Evolutionary conservation across 352 stramenopile genomes (phyloP).

Genomic region (Aphanomyces euteiches): DNA sequence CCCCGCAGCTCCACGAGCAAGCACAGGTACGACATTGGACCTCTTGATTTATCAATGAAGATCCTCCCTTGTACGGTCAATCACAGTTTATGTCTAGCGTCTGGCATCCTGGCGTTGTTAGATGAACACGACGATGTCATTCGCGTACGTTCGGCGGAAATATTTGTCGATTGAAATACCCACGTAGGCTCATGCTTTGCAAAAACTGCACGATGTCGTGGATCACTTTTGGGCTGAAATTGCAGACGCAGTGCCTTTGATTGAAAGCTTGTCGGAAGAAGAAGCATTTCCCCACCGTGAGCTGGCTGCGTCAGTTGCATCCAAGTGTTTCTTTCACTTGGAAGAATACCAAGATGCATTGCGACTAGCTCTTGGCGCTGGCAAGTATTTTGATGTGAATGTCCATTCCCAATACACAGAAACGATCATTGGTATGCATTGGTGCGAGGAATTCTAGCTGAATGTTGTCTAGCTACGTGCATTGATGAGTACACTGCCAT

Average conservation of each 20-base stretch:
- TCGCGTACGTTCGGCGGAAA: conserved; percentile 46
- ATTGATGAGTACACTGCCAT: conserved; percentile 97
- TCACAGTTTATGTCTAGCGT: conserved; percentile 46
- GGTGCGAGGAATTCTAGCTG: neutral
- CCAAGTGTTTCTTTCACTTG: conserved; percentile 98
- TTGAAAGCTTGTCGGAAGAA: conserved; percentile 93
- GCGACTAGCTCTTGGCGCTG: conserved; percentile 92
- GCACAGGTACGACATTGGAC: conserved; percentile 1
- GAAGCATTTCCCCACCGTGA: conserved; percentile 87
- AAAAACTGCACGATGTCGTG: conserved; percentile 90
- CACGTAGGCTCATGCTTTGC: conserved; percentile 77
- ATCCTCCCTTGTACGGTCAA: neutral
- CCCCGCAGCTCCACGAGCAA: conserved; percentile 7
- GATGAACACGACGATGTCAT: conserved; percentile 89
- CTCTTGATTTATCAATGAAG: neutral
- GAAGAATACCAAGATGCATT: conserved; percentile 96
- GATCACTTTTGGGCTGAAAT: conserved; percentile 95
- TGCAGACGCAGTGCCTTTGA: conserved; percentile 85
- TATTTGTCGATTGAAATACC: conserved; percentile 9
- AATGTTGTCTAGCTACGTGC: conserved; percentile 64
- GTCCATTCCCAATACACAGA: conserved; percentile 95
- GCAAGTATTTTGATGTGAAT: conserved; percentile 94
- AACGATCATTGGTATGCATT: conserved; percentile 87
- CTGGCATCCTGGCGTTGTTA: conserved; percentile 84
- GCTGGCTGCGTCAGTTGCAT: conserved; percentile 89